Evolutionary conservation across 768 basidiomycete genomes (phyloP).

Genomic region (Pleurotus giganteus): DNA sequence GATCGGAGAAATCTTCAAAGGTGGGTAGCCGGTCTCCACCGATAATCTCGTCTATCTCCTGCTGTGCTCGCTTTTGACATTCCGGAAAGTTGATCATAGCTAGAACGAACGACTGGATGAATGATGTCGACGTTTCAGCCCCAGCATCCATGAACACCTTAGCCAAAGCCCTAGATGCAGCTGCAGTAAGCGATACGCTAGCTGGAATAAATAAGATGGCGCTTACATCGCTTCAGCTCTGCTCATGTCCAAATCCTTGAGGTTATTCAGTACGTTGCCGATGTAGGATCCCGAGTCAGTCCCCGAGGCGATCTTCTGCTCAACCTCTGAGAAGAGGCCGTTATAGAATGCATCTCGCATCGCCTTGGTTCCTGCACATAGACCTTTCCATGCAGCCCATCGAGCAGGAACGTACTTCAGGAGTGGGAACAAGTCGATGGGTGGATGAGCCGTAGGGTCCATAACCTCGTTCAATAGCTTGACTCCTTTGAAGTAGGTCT

Average conservation of each 20-base stretch:
- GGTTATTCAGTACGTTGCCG: conserved; percentile 18
- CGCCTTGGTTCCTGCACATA: neutral
- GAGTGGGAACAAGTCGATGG: conserved; percentile 14
- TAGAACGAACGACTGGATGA: conserved; percentile 31
- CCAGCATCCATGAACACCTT: conserved; percentile 4
- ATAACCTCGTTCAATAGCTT: conserved; percentile 5
- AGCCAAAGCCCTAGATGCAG: neutral
- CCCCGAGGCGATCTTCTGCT: conserved; percentile 15
- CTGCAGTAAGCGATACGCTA: neutral
- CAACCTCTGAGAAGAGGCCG: conserved; percentile 5
- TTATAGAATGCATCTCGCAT: conserved; percentile 10
- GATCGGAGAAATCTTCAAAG: conserved; percentile 20
- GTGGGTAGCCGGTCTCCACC: conserved; percentile 22
- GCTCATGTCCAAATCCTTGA: conserved; percentile 13
- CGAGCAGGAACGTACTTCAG: conserved; percentile 18
- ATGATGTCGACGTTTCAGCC: conserved; percentile 5
- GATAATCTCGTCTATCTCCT: conserved; percentile 38
- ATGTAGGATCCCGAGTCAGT: conserved; percentile 20
- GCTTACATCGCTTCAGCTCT: conserved; percentile 12
- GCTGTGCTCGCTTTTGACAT: conserved; percentile 33
- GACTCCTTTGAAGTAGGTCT: conserved; percentile 6
- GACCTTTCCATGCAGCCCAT: conserved; percentile 18
- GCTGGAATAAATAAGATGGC: neutral
- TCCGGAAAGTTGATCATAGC: conserved; percentile 38
- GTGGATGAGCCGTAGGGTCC: conserved; percentile 13